phyloP scores from a whole-genome alignment of 2,329 filamentous ascomycete genomes.

The Apiospora pterosperma region DNA sequence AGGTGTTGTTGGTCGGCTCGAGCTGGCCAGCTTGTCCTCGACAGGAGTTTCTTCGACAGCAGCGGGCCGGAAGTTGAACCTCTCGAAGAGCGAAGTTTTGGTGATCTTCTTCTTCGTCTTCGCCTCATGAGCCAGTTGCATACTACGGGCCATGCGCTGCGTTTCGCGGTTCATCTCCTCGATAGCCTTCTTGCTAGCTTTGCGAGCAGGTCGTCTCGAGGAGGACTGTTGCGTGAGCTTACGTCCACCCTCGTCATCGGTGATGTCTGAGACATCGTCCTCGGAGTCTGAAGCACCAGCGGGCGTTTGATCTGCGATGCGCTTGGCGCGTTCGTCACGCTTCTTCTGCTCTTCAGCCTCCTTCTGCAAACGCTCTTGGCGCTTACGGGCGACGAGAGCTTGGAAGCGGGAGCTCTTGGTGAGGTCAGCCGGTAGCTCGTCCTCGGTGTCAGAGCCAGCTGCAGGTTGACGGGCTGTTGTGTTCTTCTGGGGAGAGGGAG shows the following conservation, averaged over 20 bases:
- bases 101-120: conserved; percentile 89
- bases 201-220: conserved; percentile 58
- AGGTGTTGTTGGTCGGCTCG: conserved; percentile 51
- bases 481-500: conserved; percentile 31
- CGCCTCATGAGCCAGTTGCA: conserved; percentile 87
- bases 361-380: conserved; percentile 64
- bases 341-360: conserved; percentile 57
- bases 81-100: conserved; percentile 76
- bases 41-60: conserved; percentile 23
- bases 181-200: conserved; percentile 90
- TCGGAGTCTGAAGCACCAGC: conserved; percentile 37
- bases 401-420: conserved; percentile 59
- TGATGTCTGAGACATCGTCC: conserved; percentile 55
- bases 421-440: conserved; percentile 40
- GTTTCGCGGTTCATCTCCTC: conserved; percentile 96
- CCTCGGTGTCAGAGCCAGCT: conserved; percentile 40
- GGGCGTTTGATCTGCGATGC: conserved; percentile 34
- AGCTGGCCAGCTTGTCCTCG: conserved; percentile 41
- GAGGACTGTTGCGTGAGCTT: conserved; percentile 64
- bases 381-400: conserved; percentile 70
- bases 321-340: conserved; percentile 40
- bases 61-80: conserved; percentile 69
- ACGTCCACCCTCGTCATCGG: conserved; percentile 60
- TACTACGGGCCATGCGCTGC: conserved; percentile 82
- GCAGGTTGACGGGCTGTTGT: conserved; percentile 20